Evolutionary conservation across 768 basidiomycete genomes (phyloP).

Genomic region (Zangia roseola): DNA sequence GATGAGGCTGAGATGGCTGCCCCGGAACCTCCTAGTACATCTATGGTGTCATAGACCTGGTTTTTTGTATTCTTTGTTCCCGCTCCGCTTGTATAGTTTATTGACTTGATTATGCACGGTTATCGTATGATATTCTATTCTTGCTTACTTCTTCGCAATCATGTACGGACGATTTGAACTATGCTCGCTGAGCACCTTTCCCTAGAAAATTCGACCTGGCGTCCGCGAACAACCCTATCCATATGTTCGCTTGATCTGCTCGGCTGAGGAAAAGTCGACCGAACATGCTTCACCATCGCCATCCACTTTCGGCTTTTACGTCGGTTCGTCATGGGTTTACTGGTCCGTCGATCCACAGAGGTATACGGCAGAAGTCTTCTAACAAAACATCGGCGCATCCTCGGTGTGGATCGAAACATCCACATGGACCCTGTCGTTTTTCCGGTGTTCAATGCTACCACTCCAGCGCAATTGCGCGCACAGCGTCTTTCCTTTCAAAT

Average conservation of each 20-base stretch:
- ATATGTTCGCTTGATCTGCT: no score
- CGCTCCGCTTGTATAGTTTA: conserved; percentile 9
- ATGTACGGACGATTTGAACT: not conserved
- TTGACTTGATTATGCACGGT: conserved; percentile 8
- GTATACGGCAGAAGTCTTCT: not conserved
- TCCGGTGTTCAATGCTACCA: not conserved
- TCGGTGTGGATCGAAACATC: not conserved
- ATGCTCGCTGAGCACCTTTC: no score
- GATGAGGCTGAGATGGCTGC: conserved; percentile 43
- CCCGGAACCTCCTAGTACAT: conserved; percentile 18
- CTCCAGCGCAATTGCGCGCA: not conserved
- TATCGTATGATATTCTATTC: conserved; percentile 9
- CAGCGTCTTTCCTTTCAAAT: not conserved
- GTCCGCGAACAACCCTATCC: no score
- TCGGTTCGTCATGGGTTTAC: not conserved
- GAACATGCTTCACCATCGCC: conserved; percentile 1
- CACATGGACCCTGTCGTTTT: not conserved
- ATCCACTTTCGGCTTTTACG: not conserved
- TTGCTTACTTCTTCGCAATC: conserved; percentile 4
- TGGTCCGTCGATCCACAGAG: no score
- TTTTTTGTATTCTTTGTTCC: conserved; percentile 7
- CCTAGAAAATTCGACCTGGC: no score
- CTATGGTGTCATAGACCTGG: conserved; percentile 17
- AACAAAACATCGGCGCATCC: not conserved
- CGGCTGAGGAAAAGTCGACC: no score